Base-by-base conservation (phyloP, 805 yeast genomes). In the Candida nemodendra region DNA sequence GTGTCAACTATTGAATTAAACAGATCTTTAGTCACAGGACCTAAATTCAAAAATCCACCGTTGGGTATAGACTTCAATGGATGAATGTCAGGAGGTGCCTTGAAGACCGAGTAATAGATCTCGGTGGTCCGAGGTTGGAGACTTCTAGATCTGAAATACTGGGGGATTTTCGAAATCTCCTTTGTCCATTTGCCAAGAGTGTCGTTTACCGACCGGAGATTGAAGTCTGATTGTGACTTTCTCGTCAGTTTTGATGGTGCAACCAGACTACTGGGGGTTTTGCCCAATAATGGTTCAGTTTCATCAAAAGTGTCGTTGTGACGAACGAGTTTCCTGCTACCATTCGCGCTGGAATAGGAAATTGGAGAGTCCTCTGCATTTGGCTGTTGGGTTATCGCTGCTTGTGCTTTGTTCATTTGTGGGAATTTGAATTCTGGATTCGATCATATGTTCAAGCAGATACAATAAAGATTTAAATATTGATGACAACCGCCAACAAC, bases 21-120 rank as follows among this genome's bases (percentile, higher is more conserved):
- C 9, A 61, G 56, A 9, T 27, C 42, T 19, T 46, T 41, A 2
- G 61, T 49, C 1, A 47, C 41, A 5, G 23, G 66, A 52, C 28
- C 69, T 57, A 23, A 34, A 38, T 44, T 52, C 38, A 18, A 38
- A 41, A 45, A 48, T n/a, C 51, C 55, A 6, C 40, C 42, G 40
- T 39, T 18, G 4, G 69, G 72, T 9, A 62, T 11, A 14, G 11
- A 18, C 5, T 43, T 26, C n/a, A 61, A 26, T 5, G 66, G 65
- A 12, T 37, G 31, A 13, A 59, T 48, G 24, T 50, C 56, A n/a
- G 57, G 47, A 9, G 67, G 53, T 14, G 76, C 65, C 48, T 65
- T 66, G 54, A 78, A 78, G 4, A 78, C 82, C 2, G 81, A 72
- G 48, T 76, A 76, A 42, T 73, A 74, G 21, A 78, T 78, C 38